Evolutionary conservation across 1,284 basidiomycete species (phyloP).

Genomic region (Tylopilus orsonianus): DNA sequence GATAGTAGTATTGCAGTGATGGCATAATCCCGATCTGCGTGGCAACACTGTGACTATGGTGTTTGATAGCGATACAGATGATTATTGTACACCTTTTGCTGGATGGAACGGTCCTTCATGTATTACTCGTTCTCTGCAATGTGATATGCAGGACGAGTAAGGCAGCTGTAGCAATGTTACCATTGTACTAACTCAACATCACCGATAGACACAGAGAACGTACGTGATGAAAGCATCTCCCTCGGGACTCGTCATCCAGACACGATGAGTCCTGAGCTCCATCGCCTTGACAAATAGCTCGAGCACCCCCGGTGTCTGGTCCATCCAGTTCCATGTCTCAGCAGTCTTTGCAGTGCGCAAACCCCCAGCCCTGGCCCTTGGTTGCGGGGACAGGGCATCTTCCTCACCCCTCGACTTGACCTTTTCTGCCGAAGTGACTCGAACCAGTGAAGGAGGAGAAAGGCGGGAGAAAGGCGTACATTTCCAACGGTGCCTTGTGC

Average conservation of each 20-base stretch:
- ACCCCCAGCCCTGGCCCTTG: too few species aligned
- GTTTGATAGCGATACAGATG: slow-evolving; percentile 90
- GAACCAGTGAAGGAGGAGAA: slow-evolving; percentile 85
- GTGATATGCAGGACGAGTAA: slow-evolving; percentile 84
- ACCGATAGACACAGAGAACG: too few species aligned
- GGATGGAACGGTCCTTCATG: slow-evolving; percentile 80
- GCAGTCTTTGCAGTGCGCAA: too few species aligned
- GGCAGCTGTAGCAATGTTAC: slow-evolving; percentile 54
- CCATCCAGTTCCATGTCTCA: slow-evolving; percentile 74
- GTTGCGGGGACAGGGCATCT: slow-evolving; percentile 46
- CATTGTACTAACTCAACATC: too few species aligned
- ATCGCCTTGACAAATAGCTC: slow-evolving; percentile 71
- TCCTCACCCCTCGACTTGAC: slow-evolving; percentile 57
- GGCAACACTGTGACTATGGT: slow-evolving; percentile 81
- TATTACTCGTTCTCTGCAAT: slow-evolving; percentile 85
- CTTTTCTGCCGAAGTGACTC: slow-evolving; percentile 74
- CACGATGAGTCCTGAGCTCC: slow-evolving; percentile 68
- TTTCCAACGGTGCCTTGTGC: slow-evolving; percentile 78
- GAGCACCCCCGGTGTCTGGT: slow-evolving; percentile 70
- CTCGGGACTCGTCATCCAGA: too few species aligned
- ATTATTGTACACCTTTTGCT: slow-evolving; percentile 81
- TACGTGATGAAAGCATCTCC: too few species aligned
- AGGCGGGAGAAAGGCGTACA: slow-evolving; percentile 90
- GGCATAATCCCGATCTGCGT: slow-evolving; percentile 93
- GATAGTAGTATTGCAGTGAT: slow-evolving; percentile 91